Conservation (phyloP, 768 basidiomycete genomes). For the Guyanaporus albipodus region DNA sequence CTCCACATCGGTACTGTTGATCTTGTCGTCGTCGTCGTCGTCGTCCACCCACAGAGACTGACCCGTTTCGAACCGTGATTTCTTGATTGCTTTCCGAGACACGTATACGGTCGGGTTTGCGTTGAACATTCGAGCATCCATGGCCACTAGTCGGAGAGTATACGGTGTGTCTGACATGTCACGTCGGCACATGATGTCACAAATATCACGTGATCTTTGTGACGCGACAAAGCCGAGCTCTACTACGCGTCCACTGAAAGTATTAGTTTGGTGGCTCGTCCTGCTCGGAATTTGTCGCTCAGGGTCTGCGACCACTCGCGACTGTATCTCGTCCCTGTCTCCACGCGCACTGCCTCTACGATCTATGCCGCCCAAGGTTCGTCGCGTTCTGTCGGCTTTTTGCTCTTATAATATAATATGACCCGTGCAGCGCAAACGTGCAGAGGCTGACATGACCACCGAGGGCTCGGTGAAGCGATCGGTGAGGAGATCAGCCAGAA, state of each 20-base stretch:
- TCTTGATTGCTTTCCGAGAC: conserved; percentile 43
- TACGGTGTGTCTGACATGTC: no score
- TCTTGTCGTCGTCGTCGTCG: conserved; percentile 36
- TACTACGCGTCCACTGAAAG: conserved; percentile 23
- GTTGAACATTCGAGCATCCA: conserved; percentile 70
- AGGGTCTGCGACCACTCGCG: neutral
- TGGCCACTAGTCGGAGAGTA: conserved; percentile 22
- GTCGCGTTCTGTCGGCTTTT: neutral
- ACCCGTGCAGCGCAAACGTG: conserved; percentile 53
- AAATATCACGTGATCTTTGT: conserved; percentile 16
- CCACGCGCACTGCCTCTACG: neutral
- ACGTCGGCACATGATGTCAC: conserved; percentile 17
- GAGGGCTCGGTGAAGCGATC: conserved; percentile 38
- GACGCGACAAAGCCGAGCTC: neutral
- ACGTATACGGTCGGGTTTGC: conserved; percentile 84
- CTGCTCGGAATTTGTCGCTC: conserved; percentile 11
- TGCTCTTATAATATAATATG: no score
- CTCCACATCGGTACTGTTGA: conserved; percentile 43
- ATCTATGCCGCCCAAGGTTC: conserved; percentile 39
- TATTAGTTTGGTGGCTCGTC: conserved; percentile 13
- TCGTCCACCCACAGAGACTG: conserved; percentile 63
- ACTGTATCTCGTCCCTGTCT: neutral
- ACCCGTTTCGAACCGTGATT: conserved; percentile 35
- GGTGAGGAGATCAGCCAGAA: conserved; percentile 44
- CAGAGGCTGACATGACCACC: conserved; percentile 33